Percentiles rank a stretch among this genome's conserved stretches.
phyloP scores from a whole-genome alignment of 352 stramenopile genomes.

The Thalassiosira exigua region DNA sequence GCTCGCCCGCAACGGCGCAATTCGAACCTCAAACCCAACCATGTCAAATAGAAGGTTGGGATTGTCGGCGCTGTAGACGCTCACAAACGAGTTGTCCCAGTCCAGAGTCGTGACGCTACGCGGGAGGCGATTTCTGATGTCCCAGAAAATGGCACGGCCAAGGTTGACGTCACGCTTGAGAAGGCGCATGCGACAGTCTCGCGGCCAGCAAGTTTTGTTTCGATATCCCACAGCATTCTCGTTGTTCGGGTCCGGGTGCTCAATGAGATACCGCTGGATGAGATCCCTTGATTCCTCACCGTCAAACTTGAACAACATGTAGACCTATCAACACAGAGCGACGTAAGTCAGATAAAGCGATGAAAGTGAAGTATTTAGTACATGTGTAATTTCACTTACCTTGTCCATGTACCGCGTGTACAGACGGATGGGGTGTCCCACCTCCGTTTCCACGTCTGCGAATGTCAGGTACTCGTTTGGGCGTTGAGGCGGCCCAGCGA shows the following conservation, averaged over 20 bases:
- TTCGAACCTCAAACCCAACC: constrained; percentile 97
- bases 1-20: constrained; percentile 72
- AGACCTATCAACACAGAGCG: too few species aligned
- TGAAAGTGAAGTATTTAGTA: too few species aligned
- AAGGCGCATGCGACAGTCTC: constrained; percentile 98
- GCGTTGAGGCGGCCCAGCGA: constrained; percentile 95
- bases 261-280: constrained; percentile 99
- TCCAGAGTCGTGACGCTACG: constrained; percentile 98
- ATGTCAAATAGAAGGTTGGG: constrained; percentile 99
- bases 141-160: constrained; percentile 98
- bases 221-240: constrained; percentile 99
- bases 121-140: constrained; percentile 99
- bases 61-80: constrained; percentile 99
- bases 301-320: constrained; percentile 99
- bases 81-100: constrained; percentile 99
- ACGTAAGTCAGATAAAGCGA: too few species aligned
- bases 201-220: constrained; percentile 99
- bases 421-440: constrained; percentile 97
- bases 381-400: too few species aligned
- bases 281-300: constrained; percentile 97
- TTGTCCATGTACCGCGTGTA: constrained; percentile 99
- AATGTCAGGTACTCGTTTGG: constrained; percentile 99
- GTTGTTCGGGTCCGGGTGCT: constrained; percentile 99
- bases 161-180: constrained; percentile 99
- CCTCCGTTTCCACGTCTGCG: constrained; percentile 97